Conservation (phyloP, 2,329 filamentous ascomycete genomes). For the Nemania abortiva region DNA sequence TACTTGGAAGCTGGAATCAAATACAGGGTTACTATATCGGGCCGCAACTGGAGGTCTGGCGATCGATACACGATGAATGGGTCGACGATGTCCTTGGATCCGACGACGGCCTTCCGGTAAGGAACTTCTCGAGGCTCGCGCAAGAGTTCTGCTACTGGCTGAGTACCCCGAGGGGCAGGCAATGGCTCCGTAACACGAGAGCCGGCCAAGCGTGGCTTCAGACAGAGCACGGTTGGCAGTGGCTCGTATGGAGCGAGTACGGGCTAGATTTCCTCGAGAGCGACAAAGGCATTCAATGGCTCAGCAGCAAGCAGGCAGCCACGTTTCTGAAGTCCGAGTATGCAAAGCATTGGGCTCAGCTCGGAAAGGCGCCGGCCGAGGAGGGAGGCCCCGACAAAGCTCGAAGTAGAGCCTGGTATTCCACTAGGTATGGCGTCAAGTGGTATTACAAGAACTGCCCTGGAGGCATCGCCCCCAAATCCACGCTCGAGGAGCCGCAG, state of each 20-base stretch:
- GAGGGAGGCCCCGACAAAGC: too few relatives aligned
- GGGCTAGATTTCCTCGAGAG: background rate
- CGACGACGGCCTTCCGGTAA: background rate
- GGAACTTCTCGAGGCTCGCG: background rate
- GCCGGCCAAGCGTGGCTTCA: background rate
- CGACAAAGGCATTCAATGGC: background rate
- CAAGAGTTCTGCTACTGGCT: background rate
- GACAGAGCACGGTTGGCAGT: background rate
- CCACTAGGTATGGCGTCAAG: too few relatives aligned
- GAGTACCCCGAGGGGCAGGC: background rate
- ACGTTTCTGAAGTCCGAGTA: background rate
- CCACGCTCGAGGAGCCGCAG: background rate
- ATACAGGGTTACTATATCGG: background rate
- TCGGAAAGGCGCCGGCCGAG: background rate
- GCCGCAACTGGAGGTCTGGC: background rate
- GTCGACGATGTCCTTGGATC: background rate
- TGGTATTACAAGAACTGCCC: too few relatives aligned
- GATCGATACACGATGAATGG: background rate
- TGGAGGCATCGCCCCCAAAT: background rate
- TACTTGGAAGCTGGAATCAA: too few relatives aligned
- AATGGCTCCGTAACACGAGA: background rate
- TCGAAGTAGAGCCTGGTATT: too few relatives aligned
- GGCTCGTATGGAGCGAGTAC: background rate
- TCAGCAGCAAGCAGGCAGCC: background rate
- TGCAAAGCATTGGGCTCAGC: background rate